phyloP scores from a whole-genome alignment of 1,284 basidiomycete species.

The Sparassis latifolia region DNA sequence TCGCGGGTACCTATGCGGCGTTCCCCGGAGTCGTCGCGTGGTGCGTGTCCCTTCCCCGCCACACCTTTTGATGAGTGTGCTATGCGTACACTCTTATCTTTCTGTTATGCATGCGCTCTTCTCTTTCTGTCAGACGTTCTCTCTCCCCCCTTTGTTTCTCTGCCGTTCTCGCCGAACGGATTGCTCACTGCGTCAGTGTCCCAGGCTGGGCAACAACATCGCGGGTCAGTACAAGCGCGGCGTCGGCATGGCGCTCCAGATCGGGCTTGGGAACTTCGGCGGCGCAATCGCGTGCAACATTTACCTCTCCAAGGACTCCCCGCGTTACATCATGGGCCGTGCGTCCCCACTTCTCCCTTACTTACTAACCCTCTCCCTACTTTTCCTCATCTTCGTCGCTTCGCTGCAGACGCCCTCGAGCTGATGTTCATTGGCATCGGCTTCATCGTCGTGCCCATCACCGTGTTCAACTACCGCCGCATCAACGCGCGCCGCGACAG shows the following conservation, averaged over 20 bases:
- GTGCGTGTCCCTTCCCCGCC: constrained; percentile 27
- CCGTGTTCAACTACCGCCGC: constrained; percentile 43
- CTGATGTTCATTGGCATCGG: constrained; percentile 65
- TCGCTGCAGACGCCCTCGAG: constrained; percentile 46
- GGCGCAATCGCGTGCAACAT: constrained; percentile 54
- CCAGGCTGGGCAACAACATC: constrained; percentile 51
- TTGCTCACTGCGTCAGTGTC: not conserved
- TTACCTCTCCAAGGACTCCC: constrained; percentile 50
- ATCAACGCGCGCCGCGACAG: constrained; percentile 42
- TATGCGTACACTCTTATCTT: too few relatives aligned
- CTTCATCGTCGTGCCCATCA: constrained; percentile 42
- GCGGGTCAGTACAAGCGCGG: constrained; percentile 61
- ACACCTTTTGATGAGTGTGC: too few relatives aligned
- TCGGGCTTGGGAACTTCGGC: constrained; percentile 55
- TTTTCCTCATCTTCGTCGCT: not conserved
- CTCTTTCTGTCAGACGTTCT: too few relatives aligned
- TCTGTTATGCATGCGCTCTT: too few relatives aligned
- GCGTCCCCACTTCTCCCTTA: constrained; percentile 15
- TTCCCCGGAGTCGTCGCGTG: constrained; percentile 64
- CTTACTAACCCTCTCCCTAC: not conserved
- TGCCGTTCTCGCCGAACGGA: too few relatives aligned
- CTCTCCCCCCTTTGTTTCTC: too few relatives aligned
- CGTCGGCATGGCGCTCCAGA: constrained; percentile 56
- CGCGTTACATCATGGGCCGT: constrained; percentile 58
- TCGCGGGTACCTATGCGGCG: constrained; percentile 52